These are phyloP conservation scores for Botryosphaeria dothidea DNA, from an alignment of 2,329 filamentous ascomycete genomes.

Conservation along the genomic window DNA sequence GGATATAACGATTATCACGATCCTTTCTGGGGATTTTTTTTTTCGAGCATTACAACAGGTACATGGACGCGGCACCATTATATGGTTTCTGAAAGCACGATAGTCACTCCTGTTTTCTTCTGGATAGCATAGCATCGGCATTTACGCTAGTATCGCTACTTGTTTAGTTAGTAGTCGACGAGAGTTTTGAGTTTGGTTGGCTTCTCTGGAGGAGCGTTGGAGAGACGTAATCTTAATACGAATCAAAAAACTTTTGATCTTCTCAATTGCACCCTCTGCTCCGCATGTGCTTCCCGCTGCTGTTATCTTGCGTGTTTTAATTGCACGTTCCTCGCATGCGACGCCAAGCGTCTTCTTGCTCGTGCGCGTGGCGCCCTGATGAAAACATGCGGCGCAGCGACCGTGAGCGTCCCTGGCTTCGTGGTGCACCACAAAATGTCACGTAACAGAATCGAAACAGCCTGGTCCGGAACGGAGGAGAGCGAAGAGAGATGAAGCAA, in stretches of 20 bases:
- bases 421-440: too few relatives aligned
- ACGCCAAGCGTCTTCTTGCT: neutral
- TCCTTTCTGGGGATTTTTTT: neutral
- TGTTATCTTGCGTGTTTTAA: neutral
- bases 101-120: neutral
- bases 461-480: too few relatives aligned
- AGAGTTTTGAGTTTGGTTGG: neutral
- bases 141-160: neutral
- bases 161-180: neutral
- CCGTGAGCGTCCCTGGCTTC: too few relatives aligned
- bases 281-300: neutral
- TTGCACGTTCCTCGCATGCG: neutral
- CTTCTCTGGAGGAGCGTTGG: neutral
- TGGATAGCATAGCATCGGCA: constrained; percentile 11
- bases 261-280: too few relatives aligned
- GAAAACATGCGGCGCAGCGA: too few relatives aligned
- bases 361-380: too few relatives aligned
- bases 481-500: too few relatives aligned
- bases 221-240: constrained; percentile 11
- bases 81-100: too few relatives aligned
- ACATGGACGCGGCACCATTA: too few relatives aligned
- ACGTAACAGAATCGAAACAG: too few relatives aligned
- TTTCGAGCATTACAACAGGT: neutral
- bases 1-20: constrained; percentile 12
- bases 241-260: too few relatives aligned